A percentile compares a stretch with the other conserved stretches of the same genome.
Evolutionary conservation across 352 stramenopile genomes (phyloP).

Genomic region (Plasmopara muralis): DNA sequence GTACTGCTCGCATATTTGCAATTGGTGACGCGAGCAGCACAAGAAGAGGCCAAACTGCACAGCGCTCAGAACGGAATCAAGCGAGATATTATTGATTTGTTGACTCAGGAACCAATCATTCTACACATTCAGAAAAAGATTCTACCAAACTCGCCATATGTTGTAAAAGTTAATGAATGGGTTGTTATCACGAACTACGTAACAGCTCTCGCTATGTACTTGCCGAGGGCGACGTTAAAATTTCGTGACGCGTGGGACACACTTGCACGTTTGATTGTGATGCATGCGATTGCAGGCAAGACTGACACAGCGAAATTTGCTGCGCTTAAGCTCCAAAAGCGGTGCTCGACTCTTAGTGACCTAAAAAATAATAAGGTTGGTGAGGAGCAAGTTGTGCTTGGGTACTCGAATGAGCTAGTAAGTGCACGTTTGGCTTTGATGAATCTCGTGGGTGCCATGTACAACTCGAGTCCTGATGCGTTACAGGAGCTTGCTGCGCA

Average conservation of each 20-base stretch:
- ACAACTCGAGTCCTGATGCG: constrained; percentile 29
- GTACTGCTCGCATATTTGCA: constrained; percentile 25
- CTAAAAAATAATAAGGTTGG: constrained; percentile 21
- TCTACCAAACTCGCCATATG: constrained; percentile 21
- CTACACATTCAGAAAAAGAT: constrained; percentile 28
- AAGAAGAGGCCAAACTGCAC: constrained; percentile 11
- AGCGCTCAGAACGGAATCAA: constrained; percentile 1
- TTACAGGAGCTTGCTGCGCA: constrained; percentile 44
- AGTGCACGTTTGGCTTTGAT: constrained; percentile 39
- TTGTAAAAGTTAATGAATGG: constrained; percentile 40
- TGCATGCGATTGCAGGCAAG: constrained; percentile 55
- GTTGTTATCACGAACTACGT: constrained; percentile 33
- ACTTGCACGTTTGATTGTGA: constrained; percentile 40
- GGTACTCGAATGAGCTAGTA: constrained; percentile 37
- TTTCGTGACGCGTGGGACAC: constrained; percentile 54
- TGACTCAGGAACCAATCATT: constrained; percentile 25
- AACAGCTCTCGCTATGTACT: constrained; percentile 22
- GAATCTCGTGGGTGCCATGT: constrained; percentile 38
- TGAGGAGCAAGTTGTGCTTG: constrained; percentile 35
- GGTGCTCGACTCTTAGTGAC: constrained; percentile 26
- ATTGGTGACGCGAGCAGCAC: constrained; percentile 14
- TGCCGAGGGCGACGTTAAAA: constrained; percentile 14
- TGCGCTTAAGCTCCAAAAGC: constrained; percentile 47
- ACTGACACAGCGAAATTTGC: constrained; percentile 43
- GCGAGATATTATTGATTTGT: constrained; percentile 23